Conservation (phyloP, 805 yeast genomes). For the Torulaspora indica region DNA sequence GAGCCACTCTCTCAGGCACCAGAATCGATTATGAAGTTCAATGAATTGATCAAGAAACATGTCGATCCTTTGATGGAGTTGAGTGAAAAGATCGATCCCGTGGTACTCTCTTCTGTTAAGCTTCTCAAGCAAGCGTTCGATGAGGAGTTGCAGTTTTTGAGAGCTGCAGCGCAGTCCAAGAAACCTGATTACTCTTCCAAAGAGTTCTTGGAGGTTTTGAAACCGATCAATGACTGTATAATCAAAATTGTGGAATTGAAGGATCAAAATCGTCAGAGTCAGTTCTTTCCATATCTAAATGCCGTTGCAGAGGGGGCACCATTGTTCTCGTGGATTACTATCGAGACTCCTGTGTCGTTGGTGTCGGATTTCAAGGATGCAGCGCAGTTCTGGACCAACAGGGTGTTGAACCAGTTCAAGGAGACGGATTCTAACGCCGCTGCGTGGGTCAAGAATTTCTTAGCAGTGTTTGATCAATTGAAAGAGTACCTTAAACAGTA, state of each 20-base stretch:
- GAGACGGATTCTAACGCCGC: conserved; percentile 64
- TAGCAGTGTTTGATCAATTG: conserved; percentile 62
- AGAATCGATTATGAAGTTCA: conserved; percentile 49
- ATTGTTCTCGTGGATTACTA: conserved; percentile 85
- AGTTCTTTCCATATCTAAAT: conserved; percentile 64
- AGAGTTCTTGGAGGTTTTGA: conserved; percentile 49
- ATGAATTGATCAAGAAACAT: conserved; percentile 45
- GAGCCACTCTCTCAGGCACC: conserved; percentile 25
- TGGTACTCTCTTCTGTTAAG: conserved; percentile 43
- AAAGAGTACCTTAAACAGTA: conserved; percentile 67
- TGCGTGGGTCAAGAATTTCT: conserved; percentile 74
- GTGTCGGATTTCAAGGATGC: conserved; percentile 84
- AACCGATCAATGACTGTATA: conserved; percentile 63
- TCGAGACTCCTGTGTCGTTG: conserved; percentile 66
- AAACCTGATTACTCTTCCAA: conserved; percentile 61
- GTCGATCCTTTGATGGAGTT: conserved; percentile 55
- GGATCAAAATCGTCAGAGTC: conserved; percentile 68
- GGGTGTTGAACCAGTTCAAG: conserved; percentile 78
- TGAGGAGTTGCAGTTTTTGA: conserved; percentile 53
- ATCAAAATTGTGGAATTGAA: conserved; percentile 57
- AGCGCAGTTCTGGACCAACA: conserved; percentile 90
- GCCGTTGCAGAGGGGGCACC: conserved; percentile 87
- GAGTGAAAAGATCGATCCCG: conserved; percentile 44
- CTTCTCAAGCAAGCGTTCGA: conserved; percentile 52
- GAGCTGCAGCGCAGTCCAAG: conserved; percentile 53